Percentiles rank a stretch among this genome's conserved stretches.
phyloP scores from a whole-genome alignment of 768 basidiomycete species.

The Podaxis rugospora region DNA sequence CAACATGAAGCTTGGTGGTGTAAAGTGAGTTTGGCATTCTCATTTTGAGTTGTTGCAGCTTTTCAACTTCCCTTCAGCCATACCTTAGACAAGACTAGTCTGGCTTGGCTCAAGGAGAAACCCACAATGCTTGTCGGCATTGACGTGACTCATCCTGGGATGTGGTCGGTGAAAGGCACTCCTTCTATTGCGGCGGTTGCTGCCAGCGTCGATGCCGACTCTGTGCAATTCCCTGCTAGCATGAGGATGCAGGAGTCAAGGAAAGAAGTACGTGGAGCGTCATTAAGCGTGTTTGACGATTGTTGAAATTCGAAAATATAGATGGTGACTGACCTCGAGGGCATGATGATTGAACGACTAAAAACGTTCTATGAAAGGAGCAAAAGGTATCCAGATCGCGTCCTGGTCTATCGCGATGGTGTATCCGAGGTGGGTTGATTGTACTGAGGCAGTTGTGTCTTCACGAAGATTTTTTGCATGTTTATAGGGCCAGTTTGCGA shows the following conservation, averaged over 20 bases:
- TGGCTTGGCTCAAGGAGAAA: slow-evolving; percentile 53
- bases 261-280: slow-evolving; percentile 57
- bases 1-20: slow-evolving; percentile 79
- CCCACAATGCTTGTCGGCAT: slow-evolving; percentile 84
- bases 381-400: slow-evolving; percentile 52
- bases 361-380: slow-evolving; percentile 44
- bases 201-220: slow-evolving; percentile 61
- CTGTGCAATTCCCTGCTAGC: slow-evolving; percentile 71
- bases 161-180: slow-evolving; percentile 66
- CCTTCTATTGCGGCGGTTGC: slow-evolving; percentile 88
- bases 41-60: neutral
- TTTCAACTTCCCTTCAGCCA: slow-evolving; percentile 28
- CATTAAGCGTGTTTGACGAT: neutral
- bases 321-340: slow-evolving; percentile 69
- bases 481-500: slow-evolving; percentile 68
- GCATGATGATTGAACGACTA: slow-evolving; percentile 69
- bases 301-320: slow-evolving; percentile 22
- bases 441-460: neutral
- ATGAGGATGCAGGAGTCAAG: slow-evolving; percentile 66
- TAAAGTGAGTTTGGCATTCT: slow-evolving; percentile 46
- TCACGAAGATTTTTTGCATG: slow-evolving; percentile 13
- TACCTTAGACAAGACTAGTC: slow-evolving; percentile 41
- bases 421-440: slow-evolving; percentile 64
- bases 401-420: slow-evolving; percentile 78
- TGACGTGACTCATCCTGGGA: slow-evolving; percentile 79